A percentile compares a stretch with the other conserved stretches of the same genome.
These are phyloP conservation scores for Bassia scoparia DNA, from an alignment of 148 eudicot genomes.

Conservation along the genomic window DNA sequence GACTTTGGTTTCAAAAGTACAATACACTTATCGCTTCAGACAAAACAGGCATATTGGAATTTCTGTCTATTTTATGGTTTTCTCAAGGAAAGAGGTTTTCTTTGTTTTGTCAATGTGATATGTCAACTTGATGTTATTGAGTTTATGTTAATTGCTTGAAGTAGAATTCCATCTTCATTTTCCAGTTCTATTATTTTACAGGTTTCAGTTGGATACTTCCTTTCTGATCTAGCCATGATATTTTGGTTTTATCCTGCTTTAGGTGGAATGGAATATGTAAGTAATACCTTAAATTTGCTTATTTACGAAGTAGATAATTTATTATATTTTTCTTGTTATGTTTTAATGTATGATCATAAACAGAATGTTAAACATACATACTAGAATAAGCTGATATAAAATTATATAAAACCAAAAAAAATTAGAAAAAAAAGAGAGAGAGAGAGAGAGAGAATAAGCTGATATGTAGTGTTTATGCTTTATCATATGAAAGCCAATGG, in stretches of 20 bases:
- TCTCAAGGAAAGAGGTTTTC: not conserved
- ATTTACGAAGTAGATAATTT: too few species aligned
- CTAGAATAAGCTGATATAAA: too few species aligned
- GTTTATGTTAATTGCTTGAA: not conserved
- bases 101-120: not conserved
- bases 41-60: not conserved
- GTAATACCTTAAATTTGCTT: slow-evolving; percentile 29
- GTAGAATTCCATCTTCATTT: not conserved
- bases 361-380: too few species aligned
- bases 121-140: not conserved
- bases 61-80: not conserved
- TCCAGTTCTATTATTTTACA: slow-evolving; percentile 28
- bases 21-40: not conserved
- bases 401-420: too few species aligned
- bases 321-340: not conserved
- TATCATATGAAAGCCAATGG: too few species aligned
- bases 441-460: too few species aligned
- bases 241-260: slow-evolving; percentile 75
- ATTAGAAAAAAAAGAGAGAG: too few species aligned
- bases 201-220: slow-evolving; percentile 91
- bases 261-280: slow-evolving; percentile 93
- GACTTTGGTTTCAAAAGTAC: not conserved
- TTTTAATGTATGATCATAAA: too few species aligned
- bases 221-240: slow-evolving; percentile 85
- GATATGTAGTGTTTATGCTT: too few species aligned